A percentile compares a stretch with the other conserved stretches of the same genome.
Evolutionary conservation across 2,329 filamentous ascomycete genomes (phyloP).

Genomic region (Monosporascus cannonballus): DNA sequence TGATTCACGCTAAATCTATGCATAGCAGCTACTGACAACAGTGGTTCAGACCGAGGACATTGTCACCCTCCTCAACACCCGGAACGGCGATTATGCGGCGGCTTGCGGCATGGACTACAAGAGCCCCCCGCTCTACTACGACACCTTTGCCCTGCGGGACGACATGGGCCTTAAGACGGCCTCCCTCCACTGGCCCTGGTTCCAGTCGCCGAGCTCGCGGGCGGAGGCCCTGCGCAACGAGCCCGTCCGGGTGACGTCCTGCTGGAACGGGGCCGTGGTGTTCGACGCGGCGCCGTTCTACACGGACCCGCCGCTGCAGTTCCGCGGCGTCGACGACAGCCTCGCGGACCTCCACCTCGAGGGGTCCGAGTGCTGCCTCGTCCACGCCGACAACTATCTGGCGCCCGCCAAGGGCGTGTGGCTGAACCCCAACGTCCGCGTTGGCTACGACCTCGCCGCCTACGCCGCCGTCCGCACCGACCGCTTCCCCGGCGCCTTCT

Average conservation of each 20-base stretch:
- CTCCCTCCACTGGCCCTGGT: conserved; percentile 54
- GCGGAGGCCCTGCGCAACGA: conserved; percentile 41
- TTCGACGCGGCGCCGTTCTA: conserved; percentile 43
- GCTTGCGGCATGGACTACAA: conserved; percentile 57
- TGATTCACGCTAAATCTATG: conserved; percentile 10
- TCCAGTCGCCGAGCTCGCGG: conserved; percentile 35
- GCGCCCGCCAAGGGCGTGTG: conserved; percentile 39
- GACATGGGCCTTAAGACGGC: conserved; percentile 43
- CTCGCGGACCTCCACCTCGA: conserved; percentile 49
- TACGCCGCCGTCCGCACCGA: conserved; percentile 31
- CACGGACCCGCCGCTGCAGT: conserved; percentile 38
- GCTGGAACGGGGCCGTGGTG: conserved; percentile 60
- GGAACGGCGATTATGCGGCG: conserved; percentile 49
- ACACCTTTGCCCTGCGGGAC: conserved; percentile 57
- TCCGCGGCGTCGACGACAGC: conserved; percentile 57
- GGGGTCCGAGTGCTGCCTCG: conserved; percentile 57
- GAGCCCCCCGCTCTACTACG: conserved; percentile 48
- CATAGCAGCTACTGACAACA: conserved; percentile 9
- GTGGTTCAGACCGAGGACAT: conserved; percentile 36
- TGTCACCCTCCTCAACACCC: conserved; percentile 46
- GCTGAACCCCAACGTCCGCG: conserved; percentile 49
- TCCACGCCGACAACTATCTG: conserved; percentile 51
- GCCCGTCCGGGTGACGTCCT: conserved; percentile 55
- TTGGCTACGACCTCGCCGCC: conserved; percentile 40
- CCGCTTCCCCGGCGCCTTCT: conserved; percentile 35